Evolutionary conservation across 2,329 filamentous ascomycete genomes (phyloP).

Genomic region (Paecilomyces niveus): DNA sequence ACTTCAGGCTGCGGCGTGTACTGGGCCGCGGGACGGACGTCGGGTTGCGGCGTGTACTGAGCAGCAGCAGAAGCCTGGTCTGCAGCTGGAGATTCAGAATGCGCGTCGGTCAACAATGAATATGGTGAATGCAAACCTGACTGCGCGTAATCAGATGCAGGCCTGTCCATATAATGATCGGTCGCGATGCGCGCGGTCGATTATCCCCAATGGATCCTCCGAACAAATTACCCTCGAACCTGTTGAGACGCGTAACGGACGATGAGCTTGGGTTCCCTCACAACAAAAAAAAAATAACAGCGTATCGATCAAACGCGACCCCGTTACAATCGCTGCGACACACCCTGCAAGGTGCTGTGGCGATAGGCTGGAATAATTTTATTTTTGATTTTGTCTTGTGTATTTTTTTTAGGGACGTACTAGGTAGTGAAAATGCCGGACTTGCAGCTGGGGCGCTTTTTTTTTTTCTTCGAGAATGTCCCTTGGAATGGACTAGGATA

Average conservation of each 20-base stretch:
- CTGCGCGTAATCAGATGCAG: conserved; percentile 72
- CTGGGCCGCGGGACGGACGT: conserved; percentile 46
- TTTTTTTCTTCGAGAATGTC: not conserved
- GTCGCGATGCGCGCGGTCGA: conserved; percentile 10
- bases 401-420: not conserved
- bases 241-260: conserved; percentile 24
- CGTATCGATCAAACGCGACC: not conserved
- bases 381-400: not conserved
- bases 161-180: conserved; percentile 49
- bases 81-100: conserved; percentile 80
- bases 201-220: conserved; percentile 15
- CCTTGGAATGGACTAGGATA: not conserved
- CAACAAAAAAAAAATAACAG: conserved; percentile 4
- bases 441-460: not conserved
- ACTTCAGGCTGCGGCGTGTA: conserved; percentile 78
- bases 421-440: not conserved
- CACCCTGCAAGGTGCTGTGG: conserved; percentile 3
- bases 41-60: conserved; percentile 34
- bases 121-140: conserved; percentile 69
- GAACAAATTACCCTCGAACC: conserved; percentile 15
- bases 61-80: conserved; percentile 83
- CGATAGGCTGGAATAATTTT: not conserved
- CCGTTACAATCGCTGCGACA: not conserved
- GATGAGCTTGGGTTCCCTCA: conserved; percentile 18
- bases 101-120: conserved; percentile 47